phyloP scores from a whole-genome alignment of 495 filamentous ascomycete species.

The Chaetomium cochliodes region DNA sequence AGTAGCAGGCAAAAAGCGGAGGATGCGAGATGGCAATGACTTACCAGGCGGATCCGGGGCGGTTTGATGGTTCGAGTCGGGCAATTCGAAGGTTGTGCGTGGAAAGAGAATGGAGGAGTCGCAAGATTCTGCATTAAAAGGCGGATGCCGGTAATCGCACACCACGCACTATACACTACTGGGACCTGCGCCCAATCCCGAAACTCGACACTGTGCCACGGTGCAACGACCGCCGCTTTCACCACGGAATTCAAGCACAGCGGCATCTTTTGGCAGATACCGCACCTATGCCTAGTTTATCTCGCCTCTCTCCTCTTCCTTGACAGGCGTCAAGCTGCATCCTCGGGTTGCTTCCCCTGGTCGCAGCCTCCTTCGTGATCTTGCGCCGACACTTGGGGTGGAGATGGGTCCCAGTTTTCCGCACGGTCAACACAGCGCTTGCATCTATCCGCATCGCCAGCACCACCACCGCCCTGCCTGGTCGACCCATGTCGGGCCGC shows the following conservation, averaged over 20 bases:
- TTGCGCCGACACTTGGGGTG: background rate
- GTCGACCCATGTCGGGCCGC: constrained; percentile 10
- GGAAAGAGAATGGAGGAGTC: constrained; percentile 34
- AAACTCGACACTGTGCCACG: constrained; percentile 31
- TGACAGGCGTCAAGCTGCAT: constrained; percentile 4
- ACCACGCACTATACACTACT: constrained; percentile 11
- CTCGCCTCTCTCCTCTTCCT: background rate
- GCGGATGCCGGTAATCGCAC: constrained; percentile 37
- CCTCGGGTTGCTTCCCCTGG: constrained; percentile 5
- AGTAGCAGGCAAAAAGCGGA: constrained; percentile 12
- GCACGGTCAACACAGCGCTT: constrained; percentile 24
- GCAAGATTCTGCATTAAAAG: constrained; percentile 37
- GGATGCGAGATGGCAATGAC: constrained; percentile 26
- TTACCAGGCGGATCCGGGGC: constrained; percentile 29
- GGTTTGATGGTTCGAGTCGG: constrained; percentile 33
- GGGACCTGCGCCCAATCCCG: constrained; percentile 18
- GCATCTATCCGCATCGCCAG: constrained; percentile 18
- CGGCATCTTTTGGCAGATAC: background rate
- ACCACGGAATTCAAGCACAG: background rate
- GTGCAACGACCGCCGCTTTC: constrained; percentile 13
- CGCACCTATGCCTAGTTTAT: background rate
- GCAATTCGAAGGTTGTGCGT: constrained; percentile 37
- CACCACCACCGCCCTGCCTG: constrained; percentile 16
- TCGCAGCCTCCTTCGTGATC: constrained; percentile 13
- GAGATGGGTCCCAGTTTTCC: constrained; percentile 4